phyloP scores from a whole-genome alignment of 495 filamentous ascomycete genomes.

The Gamarada debralockiae region DNA sequence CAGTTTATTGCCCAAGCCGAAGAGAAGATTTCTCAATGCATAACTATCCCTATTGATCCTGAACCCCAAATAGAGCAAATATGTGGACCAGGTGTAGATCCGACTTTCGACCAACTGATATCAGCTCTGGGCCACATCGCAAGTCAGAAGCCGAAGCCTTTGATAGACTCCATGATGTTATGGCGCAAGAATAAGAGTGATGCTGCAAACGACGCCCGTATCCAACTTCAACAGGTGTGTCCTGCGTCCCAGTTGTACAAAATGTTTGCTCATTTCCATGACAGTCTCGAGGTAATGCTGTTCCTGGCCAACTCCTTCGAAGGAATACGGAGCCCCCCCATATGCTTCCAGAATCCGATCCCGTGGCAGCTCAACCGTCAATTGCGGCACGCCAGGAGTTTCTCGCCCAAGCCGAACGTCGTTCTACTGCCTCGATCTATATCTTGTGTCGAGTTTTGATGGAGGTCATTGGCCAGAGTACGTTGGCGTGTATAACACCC shows the following conservation, averaged over 20 bases:
- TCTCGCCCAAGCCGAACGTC: conserved; percentile 73
- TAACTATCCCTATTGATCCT: conserved; percentile 65
- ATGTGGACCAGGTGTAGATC: conserved; percentile 84
- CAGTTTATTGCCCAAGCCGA: conserved; percentile 81
- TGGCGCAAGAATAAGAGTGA: conserved; percentile 96
- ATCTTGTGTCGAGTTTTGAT: conserved; percentile 90
- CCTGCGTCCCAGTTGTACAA: not conserved
- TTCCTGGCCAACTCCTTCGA: conserved; percentile 40
- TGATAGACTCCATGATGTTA: conserved; percentile 95
- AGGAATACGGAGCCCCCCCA: conserved; percentile 53
- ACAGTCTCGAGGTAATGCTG: conserved; percentile 29
- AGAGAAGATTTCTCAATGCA: conserved; percentile 84
- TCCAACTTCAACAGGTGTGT: conserved; percentile 58
- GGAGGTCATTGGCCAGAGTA: conserved; percentile 90
- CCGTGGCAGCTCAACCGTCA: conserved; percentile 24
- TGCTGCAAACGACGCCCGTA: conserved; percentile 59
- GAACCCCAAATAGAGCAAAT: conserved; percentile 81
- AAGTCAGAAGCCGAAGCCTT: conserved; percentile 86
- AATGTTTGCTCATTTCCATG: conserved; percentile 2
- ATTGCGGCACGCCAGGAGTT: conserved; percentile 61
- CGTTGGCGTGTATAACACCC: conserved; percentile 69
- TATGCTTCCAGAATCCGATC: conserved; percentile 13
- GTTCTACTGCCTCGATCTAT: conserved; percentile 90
- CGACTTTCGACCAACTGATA: conserved; percentile 92
- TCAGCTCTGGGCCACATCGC: conserved; percentile 90